These are phyloP conservation scores for Pseudopediastrum boryanum DNA, from an alignment of 139 green algal genomes.

Conservation along the genomic window DNA sequence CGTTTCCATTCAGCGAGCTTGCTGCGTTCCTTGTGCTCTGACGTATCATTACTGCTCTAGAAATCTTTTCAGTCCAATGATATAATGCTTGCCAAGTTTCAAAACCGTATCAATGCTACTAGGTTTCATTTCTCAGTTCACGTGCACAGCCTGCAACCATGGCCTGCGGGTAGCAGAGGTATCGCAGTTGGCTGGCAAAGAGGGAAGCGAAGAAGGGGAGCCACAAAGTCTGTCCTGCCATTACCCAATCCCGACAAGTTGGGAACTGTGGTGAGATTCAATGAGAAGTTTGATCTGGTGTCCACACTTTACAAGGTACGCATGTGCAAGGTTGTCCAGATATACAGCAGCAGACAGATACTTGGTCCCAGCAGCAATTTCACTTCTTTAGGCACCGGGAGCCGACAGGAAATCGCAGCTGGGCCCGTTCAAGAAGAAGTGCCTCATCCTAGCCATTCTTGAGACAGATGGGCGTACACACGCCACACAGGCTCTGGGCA, in stretches of 20 bases:
- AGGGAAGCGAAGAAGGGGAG: conserved; percentile 61
- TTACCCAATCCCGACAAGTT: conserved; percentile 42
- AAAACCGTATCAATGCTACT: conserved; percentile 53
- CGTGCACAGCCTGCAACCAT: conserved; percentile 61
- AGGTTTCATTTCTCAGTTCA: conserved; percentile 56
- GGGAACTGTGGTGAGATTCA: conserved; percentile 59
- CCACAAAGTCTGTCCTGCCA: conserved; percentile 50
- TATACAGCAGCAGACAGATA: background rate
- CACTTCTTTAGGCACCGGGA: conserved; percentile 5
- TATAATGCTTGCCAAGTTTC: conserved; percentile 43
- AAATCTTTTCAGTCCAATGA: no score
- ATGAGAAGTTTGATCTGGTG: conserved; percentile 61
- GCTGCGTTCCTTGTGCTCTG: no score
- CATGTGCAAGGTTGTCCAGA: background rate
- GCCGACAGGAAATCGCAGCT: conserved; percentile 35
- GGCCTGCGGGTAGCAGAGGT: conserved; percentile 44
- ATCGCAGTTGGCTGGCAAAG: conserved; percentile 65
- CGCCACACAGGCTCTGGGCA: conserved; percentile 54
- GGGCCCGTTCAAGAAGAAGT: conserved; percentile 79
- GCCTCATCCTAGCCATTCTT: conserved; percentile 71
- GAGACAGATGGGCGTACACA: conserved; percentile 60
- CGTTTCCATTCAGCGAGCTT: no score
- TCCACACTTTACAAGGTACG: conserved; percentile 69
- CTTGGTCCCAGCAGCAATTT: background rate
- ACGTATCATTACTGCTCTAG: no score